A percentile compares a stretch with the other conserved stretches of the same genome.
Conservation (phyloP, 768 basidiomycete species). For the Lyophyllum semitale region DNA sequence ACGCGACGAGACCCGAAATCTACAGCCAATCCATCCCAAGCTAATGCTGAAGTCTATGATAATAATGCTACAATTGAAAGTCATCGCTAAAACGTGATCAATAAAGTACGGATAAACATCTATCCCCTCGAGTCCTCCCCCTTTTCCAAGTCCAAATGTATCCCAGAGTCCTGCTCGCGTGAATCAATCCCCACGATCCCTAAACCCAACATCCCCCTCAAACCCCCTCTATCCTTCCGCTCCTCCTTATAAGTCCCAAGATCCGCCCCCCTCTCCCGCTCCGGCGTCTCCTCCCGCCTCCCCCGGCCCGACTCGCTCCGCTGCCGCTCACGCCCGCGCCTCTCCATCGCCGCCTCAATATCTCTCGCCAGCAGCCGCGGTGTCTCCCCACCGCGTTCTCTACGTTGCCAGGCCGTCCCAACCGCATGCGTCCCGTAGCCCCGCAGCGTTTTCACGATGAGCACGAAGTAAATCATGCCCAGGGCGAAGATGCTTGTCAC, state of each 20-base stretch:
- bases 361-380: conserved; percentile 10
- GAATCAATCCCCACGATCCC: conserved; percentile 14
- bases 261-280: conserved; percentile 1
- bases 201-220: conserved; percentile 17
- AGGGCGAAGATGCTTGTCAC: conserved; percentile 55
- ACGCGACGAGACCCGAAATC: too few relatives aligned
- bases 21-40: too few relatives aligned
- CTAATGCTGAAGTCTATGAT: too few relatives aligned
- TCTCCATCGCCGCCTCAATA: conserved; percentile 22
- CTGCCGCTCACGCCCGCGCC: conserved; percentile 29
- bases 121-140: neutral
- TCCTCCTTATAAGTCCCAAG: neutral
- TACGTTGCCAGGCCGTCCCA: conserved; percentile 10
- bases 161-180: conserved; percentile 7
- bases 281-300: conserved; percentile 14
- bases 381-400: conserved; percentile 1
- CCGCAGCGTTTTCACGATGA: conserved; percentile 65
- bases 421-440: conserved; percentile 48
- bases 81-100: too few relatives aligned
- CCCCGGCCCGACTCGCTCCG: conserved; percentile 12
- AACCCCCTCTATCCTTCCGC: conserved; percentile 6
- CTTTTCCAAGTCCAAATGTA: conserved; percentile 16
- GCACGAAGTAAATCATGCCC: conserved; percentile 60
- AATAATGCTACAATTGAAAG: too few relatives aligned
- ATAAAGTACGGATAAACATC: neutral